A percentile compares a stretch with the other conserved stretches of the same genome.
Conservation (phyloP, 106 monocot genomes). For the Platanthera zijinensis region DNA sequence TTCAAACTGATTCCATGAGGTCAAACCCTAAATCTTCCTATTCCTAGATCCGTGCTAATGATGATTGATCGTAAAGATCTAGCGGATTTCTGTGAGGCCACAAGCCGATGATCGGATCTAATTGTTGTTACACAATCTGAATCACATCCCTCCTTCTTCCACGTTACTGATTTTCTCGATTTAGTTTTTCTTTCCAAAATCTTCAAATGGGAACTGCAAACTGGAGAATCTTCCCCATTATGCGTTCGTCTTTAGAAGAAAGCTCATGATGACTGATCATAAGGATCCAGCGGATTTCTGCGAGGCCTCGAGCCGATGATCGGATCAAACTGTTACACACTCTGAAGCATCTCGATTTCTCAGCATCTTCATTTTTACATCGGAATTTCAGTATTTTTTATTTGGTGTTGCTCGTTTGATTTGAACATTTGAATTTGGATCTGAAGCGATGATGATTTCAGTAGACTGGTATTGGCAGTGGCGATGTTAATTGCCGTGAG, state of each 20-base stretch:
- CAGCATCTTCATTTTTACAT: neutral
- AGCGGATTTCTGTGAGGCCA: conserved; percentile 8
- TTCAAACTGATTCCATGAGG: too few species aligned
- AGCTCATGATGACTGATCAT: conserved; percentile 1
- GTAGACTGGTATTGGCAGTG: conserved; percentile 1
- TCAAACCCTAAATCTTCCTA: too few species aligned
- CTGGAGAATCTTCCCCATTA: neutral
- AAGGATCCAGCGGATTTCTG: conserved; percentile 4
- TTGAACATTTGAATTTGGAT: neutral
- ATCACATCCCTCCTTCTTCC: neutral
- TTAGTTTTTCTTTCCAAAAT: too few species aligned
- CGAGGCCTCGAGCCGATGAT: neutral
- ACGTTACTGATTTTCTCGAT: too few species aligned
- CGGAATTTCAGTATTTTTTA: neutral
- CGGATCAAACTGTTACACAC: neutral
- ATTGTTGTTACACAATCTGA: conserved; percentile 10
- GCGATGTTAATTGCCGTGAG: conserved; percentile 8
- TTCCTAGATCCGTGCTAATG: neutral
- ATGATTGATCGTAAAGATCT: conserved; percentile 6
- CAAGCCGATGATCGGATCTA: neutral
- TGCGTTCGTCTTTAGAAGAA: neutral
- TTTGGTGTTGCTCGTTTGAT: neutral
- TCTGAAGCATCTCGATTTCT: neutral
- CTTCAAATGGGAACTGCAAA: too few species aligned
- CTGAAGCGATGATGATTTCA: neutral